A percentile compares a stretch with the other conserved stretches of the same genome.
These are phyloP conservation scores for Peronospora farinosa DNA, from an alignment of 352 stramenopile species.

Conservation along the genomic window DNA sequence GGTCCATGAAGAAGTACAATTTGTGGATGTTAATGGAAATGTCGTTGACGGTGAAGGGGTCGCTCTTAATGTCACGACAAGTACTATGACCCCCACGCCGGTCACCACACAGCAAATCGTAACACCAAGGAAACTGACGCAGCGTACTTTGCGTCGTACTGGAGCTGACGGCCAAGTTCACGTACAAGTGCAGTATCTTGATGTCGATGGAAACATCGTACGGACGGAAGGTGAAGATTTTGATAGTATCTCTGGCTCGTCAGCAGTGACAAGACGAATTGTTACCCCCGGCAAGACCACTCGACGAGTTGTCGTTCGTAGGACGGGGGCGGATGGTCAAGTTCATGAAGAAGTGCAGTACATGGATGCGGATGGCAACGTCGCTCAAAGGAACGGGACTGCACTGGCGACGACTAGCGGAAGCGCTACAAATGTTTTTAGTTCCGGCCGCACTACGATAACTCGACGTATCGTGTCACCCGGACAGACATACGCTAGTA, in stretches of 20 bases:
- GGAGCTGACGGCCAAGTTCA: constrained; percentile 14
- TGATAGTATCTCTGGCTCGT: constrained; percentile 6
- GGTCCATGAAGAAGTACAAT: constrained; percentile 21
- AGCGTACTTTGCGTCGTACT: constrained; percentile 20
- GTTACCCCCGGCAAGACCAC: constrained; percentile 21
- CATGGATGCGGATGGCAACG: constrained; percentile 19
- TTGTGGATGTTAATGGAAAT: constrained; percentile 8
- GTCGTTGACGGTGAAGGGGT: too few species aligned
- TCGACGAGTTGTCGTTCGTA: constrained; percentile 14
- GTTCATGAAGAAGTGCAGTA: constrained; percentile 16
- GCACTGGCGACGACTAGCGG: constrained; percentile 4
- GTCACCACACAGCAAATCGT: constrained; percentile 11
- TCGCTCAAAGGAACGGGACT: constrained; percentile 14
- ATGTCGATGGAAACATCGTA: constrained; percentile 21
- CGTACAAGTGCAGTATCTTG: constrained; percentile 25
- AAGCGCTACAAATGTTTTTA: constrained; percentile 1
- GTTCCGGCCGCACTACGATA: constrained; percentile 5
- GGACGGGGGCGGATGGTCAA: constrained; percentile 15
- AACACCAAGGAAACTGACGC: constrained; percentile 15
- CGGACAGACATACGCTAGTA: too few species aligned
- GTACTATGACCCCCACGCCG: too few species aligned
- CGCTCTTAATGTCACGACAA: too few species aligned
- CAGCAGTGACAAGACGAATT: constrained; percentile 5
- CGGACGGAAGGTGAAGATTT: constrained; percentile 13
- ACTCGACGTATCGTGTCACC: constrained; percentile 8